phyloP scores from a whole-genome alignment of 2,329 filamentous ascomycete species.

The Diplodia sapinea region DNA sequence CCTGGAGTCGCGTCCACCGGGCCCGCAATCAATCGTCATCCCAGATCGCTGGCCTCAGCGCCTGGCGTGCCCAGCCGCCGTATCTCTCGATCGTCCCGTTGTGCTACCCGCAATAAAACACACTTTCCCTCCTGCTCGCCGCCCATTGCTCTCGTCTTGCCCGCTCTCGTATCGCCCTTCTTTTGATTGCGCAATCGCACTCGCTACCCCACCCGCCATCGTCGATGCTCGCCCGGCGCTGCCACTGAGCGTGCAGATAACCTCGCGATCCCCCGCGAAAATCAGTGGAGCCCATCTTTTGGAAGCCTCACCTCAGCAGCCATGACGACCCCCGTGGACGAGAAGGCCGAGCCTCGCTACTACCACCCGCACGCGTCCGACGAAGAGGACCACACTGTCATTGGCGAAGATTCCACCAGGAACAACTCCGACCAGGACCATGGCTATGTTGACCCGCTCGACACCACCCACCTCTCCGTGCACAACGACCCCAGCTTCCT shows the following conservation, averaged over 20 bases:
- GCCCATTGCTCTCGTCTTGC: conserved; percentile 13
- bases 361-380: conserved; percentile 43
- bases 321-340: conserved; percentile 48
- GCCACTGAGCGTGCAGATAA: conserved; percentile 14
- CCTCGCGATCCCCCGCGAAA: conserved; percentile 28
- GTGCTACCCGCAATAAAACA: conserved; percentile 30
- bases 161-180: conserved; percentile 4
- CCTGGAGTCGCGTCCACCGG: conserved; percentile 19
- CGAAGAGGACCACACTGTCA: conserved; percentile 44
- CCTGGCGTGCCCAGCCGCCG: conserved; percentile 21
- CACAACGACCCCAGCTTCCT: conserved; percentile 53
- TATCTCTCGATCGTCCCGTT: conserved; percentile 29
- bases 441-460: conserved; percentile 2
- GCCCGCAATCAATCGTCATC: conserved; percentile 27
- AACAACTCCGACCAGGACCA: conserved; percentile 37
- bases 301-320: conserved; percentile 7
- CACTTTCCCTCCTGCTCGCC: neutral
- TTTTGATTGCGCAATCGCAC: conserved; percentile 14
- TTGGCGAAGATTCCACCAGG: conserved; percentile 45
- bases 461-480: conserved; percentile 25
- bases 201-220: conserved; percentile 3
- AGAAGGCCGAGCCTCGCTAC: conserved; percentile 47
- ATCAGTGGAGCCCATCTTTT: conserved; percentile 25
- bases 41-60: conserved; percentile 25
- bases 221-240: conserved; percentile 7